Evolutionary conservation across 805 yeast species (phyloP), one percentile per base, ranked within the genome.

Genomic region (Starmerella vitae): DNA sequence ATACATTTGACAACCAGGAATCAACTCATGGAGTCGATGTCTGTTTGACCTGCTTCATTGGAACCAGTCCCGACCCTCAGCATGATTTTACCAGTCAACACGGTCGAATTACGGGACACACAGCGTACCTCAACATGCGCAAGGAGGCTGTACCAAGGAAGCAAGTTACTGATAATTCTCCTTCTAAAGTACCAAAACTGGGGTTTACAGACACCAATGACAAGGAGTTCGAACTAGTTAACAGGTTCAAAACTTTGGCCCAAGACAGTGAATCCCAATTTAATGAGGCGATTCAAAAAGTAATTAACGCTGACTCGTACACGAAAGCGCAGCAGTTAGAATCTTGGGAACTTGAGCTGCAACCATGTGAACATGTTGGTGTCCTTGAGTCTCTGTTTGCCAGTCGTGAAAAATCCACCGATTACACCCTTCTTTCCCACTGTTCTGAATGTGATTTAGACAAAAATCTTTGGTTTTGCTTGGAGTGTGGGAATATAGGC

Each of bases 391-490:
- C 44, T 5, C 9, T 32, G 20, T 26, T 39, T 29, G 34, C 39
- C 37, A 9, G 32, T 34, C 9, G 30, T 20, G 33, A 34, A 5
- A 19, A 36, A 26, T 39, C 36, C 5, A 33, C 27, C 9, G 17
- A 41, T 4, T 4, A 21, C 3, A 39, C 41, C 35, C 38, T 44
- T 8, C 43, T 55, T 10, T 47, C 52, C 3, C 55, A 55, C 13
- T 65, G 69, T 42, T 33, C 56, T 10, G 30, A 43, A n/a, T 65
- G 70, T 44, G 67, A 61, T 2, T 63, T 91, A 47, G 58, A 61
- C 22, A 80, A 77, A 47, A 91, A 91, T 55, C 60, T 91, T 34
- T 91, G 99, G 99, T 65, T 91, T 14, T 91, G 99, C 63, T 61
- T 91, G 33, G 71, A 71, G 35, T 91, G 98, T 67, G 98, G 98